Conservation (phyloP, 305 asterid species). For the Fraxinus platypoda region DNA sequence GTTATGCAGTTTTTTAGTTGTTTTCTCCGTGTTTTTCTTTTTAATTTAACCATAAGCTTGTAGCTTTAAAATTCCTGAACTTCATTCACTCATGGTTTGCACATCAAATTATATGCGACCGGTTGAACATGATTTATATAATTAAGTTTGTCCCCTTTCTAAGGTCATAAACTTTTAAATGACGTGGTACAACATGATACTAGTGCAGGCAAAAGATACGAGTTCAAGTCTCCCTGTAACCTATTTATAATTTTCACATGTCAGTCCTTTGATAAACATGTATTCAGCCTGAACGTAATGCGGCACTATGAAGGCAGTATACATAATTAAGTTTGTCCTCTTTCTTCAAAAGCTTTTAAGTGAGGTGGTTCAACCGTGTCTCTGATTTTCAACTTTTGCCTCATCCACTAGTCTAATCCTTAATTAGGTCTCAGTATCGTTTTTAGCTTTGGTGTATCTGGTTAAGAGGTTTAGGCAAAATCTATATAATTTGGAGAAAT, state of each 20-base stretch:
- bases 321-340: neutral
- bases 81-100: neutral
- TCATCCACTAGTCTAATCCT: neutral
- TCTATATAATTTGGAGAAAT: neutral
- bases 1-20: neutral
- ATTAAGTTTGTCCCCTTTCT: neutral
- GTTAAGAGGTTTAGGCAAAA: neutral
- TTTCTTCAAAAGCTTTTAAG: neutral
- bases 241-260: neutral
- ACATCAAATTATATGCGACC: neutral
- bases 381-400: neutral
- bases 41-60: neutral
- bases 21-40: neutral
- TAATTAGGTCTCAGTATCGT: neutral
- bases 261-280: neutral
- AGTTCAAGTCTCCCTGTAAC: neutral
- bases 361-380: neutral
- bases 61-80: neutral
- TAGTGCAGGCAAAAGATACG: neutral
- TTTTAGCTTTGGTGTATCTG: neutral
- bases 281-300: neutral
- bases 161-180: neutral
- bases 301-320: neutral
- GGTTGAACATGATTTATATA: neutral
- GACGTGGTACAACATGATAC: neutral